Conservation (phyloP, 2,329 filamentous ascomycete genomes). For the Colletotrichum viniferum region DNA sequence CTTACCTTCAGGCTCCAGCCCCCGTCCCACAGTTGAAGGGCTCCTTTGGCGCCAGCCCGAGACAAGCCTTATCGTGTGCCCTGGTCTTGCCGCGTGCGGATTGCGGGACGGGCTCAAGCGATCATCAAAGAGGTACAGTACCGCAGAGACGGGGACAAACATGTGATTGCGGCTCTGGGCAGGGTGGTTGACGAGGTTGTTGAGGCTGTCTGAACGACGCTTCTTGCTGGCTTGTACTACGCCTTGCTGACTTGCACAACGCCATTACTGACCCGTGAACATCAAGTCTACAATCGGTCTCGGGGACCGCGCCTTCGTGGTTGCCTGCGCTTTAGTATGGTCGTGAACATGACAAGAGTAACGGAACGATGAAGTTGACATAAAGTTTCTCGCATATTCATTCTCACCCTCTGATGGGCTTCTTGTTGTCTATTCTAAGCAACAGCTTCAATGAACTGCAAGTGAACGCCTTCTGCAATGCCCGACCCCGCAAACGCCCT, state of each 20-base stretch:
- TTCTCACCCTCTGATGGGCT: background rate
- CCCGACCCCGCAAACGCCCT: constrained; percentile 17
- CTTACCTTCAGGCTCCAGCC: background rate
- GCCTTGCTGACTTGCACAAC: background rate
- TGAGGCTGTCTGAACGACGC: background rate
- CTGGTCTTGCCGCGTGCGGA: background rate
- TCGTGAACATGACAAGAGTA: background rate
- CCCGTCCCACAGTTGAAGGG: background rate
- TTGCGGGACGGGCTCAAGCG: background rate
- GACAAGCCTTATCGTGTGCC: background rate
- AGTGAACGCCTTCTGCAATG: constrained; percentile 14
- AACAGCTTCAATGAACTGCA: background rate
- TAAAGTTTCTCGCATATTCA: background rate
- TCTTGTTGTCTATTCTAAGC: background rate
- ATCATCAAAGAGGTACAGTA: background rate
- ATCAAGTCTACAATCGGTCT: background rate
- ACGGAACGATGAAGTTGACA: background rate
- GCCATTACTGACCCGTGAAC: background rate
- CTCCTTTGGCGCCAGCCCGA: background rate
- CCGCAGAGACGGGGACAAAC: background rate
- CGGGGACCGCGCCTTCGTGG: no score
- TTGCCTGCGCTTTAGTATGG: background rate
- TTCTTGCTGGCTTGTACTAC: background rate
- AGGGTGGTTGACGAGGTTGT: background rate
- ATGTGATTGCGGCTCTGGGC: constrained; percentile 1